Evolutionary conservation across 805 yeast species (phyloP).

Genomic region (Ogataea ganodermae): DNA sequence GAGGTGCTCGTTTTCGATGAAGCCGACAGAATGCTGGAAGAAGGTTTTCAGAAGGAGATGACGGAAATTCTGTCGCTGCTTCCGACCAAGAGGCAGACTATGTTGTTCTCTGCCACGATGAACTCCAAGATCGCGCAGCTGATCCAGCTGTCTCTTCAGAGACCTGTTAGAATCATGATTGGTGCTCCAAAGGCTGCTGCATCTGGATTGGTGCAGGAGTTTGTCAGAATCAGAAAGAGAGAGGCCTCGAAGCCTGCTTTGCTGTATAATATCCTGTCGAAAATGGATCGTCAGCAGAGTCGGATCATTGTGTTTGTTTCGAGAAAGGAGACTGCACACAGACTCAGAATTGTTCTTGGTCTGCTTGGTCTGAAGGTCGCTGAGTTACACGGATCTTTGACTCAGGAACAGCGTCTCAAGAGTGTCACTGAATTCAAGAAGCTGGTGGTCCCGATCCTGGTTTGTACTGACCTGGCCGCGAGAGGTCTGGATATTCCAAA

Average conservation of each 20-base stretch:
- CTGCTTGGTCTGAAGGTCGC: slow-evolving; percentile 74
- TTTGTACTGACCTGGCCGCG: slow-evolving; percentile 98
- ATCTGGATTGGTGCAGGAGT: slow-evolving; percentile 85
- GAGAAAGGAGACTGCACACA: slow-evolving; percentile 88
- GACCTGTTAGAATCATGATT: slow-evolving; percentile 93
- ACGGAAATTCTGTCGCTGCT: slow-evolving; percentile 84
- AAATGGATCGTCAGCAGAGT: slow-evolving; percentile 62
- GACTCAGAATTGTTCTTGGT: slow-evolving; percentile 73
- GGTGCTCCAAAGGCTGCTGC: slow-evolving; percentile 97
- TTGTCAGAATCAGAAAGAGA: slow-evolving; percentile 91
- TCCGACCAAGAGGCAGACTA: slow-evolving; percentile 90
- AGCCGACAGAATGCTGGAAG: slow-evolving; percentile 99
- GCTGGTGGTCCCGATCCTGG: slow-evolving; percentile 78
- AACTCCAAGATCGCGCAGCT: slow-evolving; percentile 87
- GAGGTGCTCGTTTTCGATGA: slow-evolving; percentile 95
- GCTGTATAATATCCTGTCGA: slow-evolving; percentile 67
- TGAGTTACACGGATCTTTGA: slow-evolving; percentile 79
- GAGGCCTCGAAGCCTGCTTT: slow-evolving; percentile 83
- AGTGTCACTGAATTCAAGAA: slow-evolving; percentile 82
- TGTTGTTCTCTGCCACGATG: slow-evolving; percentile 97
- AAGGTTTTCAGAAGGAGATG: slow-evolving; percentile 95
- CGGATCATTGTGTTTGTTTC: slow-evolving; percentile 90
- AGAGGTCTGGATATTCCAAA: slow-evolving; percentile 99
- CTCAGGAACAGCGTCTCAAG: slow-evolving; percentile 90
- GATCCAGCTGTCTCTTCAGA: slow-evolving; percentile 82